These are phyloP conservation scores for Pseudomonodictys pantanalensis DNA, from an alignment of 495 filamentous ascomycete genomes.

Conservation along the genomic window DNA sequence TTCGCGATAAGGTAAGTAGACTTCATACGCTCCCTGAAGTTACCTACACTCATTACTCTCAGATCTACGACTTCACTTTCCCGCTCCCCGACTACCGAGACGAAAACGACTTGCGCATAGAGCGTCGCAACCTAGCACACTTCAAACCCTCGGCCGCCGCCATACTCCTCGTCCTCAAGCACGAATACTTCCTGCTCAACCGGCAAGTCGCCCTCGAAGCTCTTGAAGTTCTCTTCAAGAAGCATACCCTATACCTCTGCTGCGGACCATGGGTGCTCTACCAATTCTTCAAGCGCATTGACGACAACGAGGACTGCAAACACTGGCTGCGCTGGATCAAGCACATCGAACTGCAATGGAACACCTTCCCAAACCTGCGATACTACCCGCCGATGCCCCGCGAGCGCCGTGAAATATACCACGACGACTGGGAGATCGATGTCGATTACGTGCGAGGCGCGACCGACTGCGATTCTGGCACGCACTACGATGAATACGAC, in stretches of 20 bases:
- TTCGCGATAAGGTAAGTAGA: slow-evolving; percentile 19
- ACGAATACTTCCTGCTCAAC: slow-evolving; percentile 22
- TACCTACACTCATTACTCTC: neutral
- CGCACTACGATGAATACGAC: slow-evolving; percentile 13
- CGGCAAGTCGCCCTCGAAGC: slow-evolving; percentile 25
- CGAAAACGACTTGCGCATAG: slow-evolving; percentile 20
- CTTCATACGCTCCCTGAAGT: neutral
- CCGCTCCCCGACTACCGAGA: slow-evolving; percentile 13
- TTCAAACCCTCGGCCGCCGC: slow-evolving; percentile 17
- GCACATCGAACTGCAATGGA: slow-evolving; percentile 26
- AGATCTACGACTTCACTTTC: slow-evolving; percentile 25
- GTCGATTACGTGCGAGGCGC: slow-evolving; percentile 3
- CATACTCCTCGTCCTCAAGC: slow-evolving; percentile 28
- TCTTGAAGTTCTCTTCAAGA: slow-evolving; percentile 27
- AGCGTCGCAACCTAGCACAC: slow-evolving; percentile 23
- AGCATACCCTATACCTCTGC: slow-evolving; percentile 22
- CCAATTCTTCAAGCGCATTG: slow-evolving; percentile 11
- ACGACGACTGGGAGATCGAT: neutral
- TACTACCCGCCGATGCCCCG: slow-evolving; percentile 11
- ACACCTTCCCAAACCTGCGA: slow-evolving; percentile 26
- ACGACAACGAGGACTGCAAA: slow-evolving; percentile 1
- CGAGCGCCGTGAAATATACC: slow-evolving; percentile 2
- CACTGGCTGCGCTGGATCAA: slow-evolving; percentile 19
- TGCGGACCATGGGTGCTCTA: slow-evolving; percentile 29
- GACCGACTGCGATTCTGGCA: neutral